Base-by-base conservation (phyloP, 768 basidiomycete species). In the Amanita jacksonii region DNA sequence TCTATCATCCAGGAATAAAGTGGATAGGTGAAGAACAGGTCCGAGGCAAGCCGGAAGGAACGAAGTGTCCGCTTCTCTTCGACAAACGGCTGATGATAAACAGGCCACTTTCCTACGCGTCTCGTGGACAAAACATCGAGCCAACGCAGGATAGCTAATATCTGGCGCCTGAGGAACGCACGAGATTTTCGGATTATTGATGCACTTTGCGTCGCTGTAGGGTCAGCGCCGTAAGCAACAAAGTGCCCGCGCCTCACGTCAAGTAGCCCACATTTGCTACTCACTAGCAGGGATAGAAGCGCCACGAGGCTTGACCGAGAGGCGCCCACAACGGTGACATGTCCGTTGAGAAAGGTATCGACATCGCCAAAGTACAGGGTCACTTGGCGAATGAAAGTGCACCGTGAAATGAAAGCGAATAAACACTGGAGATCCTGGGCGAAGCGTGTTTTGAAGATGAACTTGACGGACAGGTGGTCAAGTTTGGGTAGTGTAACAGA, bases 1-100 rank as follows among this genome's bases (percentile, higher is more conserved):
- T 49, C 33, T 2, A 57, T 45, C 4, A 51, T 54, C 58, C 58
- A 60, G 1, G 52, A 50, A 33, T 53, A 51, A 32, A 60, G 54
- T 13, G 52, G 46, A 16, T 45, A 39, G 1, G 46, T 43, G 37
- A 60, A 50, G 8, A 57, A 48, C 19, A 58, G 45, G 31, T 50
- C 47, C 2, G 53, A 53, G 38, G 52, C 47, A 2, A 58, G 42
- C 13, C 19, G 33, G n/a, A 60, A 45, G 4, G 51, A 45, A 2
- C 27, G 31, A 8, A 57, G 46, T 20, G 43, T 32, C 37, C 47
- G n/a, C n/a, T n/a, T 48, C 10, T 28, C 28, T 12, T 51, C 33
- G 2, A 45, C 22, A n/a, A 22, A 5, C 5, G 12, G 30, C 18
- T 42, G 28, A 8, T 15, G 41, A 6, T 31, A 18, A 24, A 13